Evolutionary conservation across 495 filamentous ascomycete genomes (phyloP), one percentile per base, ranked within the genome.

Genomic region (Talaromyces ruber): DNA sequence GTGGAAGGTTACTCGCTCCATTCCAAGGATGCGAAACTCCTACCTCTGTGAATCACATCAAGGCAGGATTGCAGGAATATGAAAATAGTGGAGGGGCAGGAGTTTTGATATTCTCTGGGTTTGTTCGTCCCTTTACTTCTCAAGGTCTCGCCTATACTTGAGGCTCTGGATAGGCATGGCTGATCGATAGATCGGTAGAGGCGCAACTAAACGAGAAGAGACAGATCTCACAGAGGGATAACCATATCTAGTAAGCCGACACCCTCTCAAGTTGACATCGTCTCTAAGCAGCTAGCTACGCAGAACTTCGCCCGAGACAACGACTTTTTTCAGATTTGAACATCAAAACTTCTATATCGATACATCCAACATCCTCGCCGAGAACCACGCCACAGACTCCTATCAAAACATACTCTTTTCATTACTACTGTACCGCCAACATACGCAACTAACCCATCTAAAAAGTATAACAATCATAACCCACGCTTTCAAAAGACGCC

Each of bases 381-480:
- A 94, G 67, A 75, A 81, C 11, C 76, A 81, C 57, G 89, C 91
- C 0, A 81, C 88, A n/a, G 91, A 95, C 65, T 92, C 88, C 4
- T 91, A 89, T 67, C 83, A 87, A 62, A 95, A 94, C 64, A 72
- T 93, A 12, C 69, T 93, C 21, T 90, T 92, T 65, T 88, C 87
- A 3, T 65, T 92, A 8, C 63, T 86, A 6, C 71, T 72, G 22
- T 93, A 91, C 69, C 81, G 78, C 66, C 32, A 63, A 21, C 66
- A 75, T 24, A 75, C 73, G 1, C 73, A 77, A 0, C 18, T 51
- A 18, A 14, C 51, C 2, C 76, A 75, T 58, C 76, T 74, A 9
- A 45, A 52, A n/a, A 65, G 59, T 28, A 69, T 94, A 2, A 91
- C 84, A 12, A 78, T 95, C 14, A 79, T 95, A 52, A 88, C 85